phyloP scores from a whole-genome alignment of 2,329 filamentous ascomycete species.

The Chalaropsis thielavioides region DNA sequence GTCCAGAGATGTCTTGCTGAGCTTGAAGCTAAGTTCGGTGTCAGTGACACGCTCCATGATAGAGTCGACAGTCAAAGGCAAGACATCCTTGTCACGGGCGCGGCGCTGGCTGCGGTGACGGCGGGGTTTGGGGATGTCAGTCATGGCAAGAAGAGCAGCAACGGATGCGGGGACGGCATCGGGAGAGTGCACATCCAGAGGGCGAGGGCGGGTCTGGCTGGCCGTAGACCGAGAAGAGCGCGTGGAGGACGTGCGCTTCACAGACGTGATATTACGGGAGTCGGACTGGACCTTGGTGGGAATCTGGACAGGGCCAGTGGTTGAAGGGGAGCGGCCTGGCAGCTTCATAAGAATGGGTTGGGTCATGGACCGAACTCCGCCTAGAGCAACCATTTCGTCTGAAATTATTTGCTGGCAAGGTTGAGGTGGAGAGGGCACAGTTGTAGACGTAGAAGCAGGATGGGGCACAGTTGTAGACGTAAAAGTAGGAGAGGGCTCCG shows the following conservation, averaged over 20 bases:
- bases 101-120: constrained; percentile 26
- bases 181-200: constrained; percentile 34
- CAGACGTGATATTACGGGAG: neutral
- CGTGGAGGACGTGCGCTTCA: constrained; percentile 22
- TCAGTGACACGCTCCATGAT: constrained; percentile 15
- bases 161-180: constrained; percentile 45
- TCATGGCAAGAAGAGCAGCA: constrained; percentile 46
- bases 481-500: constrained; percentile 15
- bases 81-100: constrained; percentile 36
- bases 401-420: neutral
- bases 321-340: constrained; percentile 15
- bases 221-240: constrained; percentile 24
- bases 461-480: constrained; percentile 15
- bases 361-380: neutral
- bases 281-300: constrained; percentile 26
- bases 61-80: constrained; percentile 12
- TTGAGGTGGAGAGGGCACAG: constrained; percentile 13
- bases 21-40: constrained; percentile 36
- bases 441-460: constrained; percentile 11
- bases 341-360: constrained; percentile 14
- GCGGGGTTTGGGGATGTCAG: constrained; percentile 40
- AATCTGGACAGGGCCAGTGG: constrained; percentile 42
- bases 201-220: constrained; percentile 26
- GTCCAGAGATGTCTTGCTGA: constrained; percentile 42
- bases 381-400: constrained; percentile 8